phyloP scores from a whole-genome alignment of 2,329 filamentous ascomycete species.

The Beauveria australis region DNA sequence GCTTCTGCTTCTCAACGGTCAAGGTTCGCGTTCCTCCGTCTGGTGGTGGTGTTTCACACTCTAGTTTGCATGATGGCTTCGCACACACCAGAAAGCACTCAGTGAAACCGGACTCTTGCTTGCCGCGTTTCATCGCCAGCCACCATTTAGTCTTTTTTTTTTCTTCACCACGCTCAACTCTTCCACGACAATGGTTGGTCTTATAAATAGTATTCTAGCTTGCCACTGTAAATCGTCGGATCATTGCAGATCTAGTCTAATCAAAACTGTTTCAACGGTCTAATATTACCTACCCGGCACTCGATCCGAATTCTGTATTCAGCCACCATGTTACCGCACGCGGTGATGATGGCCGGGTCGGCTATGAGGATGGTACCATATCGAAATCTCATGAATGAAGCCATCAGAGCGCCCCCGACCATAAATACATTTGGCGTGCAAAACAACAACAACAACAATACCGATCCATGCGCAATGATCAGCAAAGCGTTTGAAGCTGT shows the following conservation, averaged over 20 bases:
- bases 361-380: background rate
- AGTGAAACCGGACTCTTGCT: background rate
- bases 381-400: background rate
- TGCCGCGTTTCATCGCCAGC: background rate
- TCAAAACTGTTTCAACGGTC: background rate
- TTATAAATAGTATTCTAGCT: background rate
- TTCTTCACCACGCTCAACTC: no score
- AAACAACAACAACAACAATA: background rate
- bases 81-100: no score
- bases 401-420: background rate
- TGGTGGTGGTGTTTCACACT: no score
- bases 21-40: no score
- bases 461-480: background rate
- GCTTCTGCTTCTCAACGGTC: no score
- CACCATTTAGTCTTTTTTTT: background rate
- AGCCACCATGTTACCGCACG: background rate
- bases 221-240: background rate
- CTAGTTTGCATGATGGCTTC: no score
- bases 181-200: background rate
- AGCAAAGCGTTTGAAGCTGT: constrained; percentile 2
- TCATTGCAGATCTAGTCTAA: background rate
- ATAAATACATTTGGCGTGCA: background rate
- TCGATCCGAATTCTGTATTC: background rate
- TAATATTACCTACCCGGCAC: no score
- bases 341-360: background rate